Conservation (phyloP, 306 rosid genomes). For the Dryas drummondii region DNA sequence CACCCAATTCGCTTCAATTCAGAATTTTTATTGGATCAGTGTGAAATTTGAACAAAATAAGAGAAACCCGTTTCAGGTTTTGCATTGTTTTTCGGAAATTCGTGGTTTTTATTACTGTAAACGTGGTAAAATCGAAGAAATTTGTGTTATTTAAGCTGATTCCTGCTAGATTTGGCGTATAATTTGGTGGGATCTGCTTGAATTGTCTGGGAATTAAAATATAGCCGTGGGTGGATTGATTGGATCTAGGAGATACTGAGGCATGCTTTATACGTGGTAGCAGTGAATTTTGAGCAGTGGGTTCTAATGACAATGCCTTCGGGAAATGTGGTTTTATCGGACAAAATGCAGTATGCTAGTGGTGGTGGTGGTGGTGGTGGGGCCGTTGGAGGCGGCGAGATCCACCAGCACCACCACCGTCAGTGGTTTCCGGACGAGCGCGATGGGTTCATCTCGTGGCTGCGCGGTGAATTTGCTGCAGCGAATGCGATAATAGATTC, state of each 20-base stretch:
- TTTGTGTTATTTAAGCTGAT: conserved; percentile 27
- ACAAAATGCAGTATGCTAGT: conserved; percentile 69
- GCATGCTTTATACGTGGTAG: conserved; percentile 51
- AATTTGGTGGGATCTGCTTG: conserved; percentile 35
- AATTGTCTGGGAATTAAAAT: conserved; percentile 22
- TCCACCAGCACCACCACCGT: conserved; percentile 57
- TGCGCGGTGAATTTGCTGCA: conserved; percentile 94
- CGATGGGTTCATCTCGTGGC: conserved; percentile 87
- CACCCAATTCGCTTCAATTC: conserved; percentile 1
- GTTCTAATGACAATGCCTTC: conserved; percentile 94
- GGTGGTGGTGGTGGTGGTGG: conserved; percentile 40
- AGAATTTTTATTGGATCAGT: conserved; percentile 23
- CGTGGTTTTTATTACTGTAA: conserved; percentile 7
- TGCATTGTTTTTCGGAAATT: conserved; percentile 26
- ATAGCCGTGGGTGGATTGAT: conserved; percentile 16
- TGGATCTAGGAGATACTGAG: conserved; percentile 45
- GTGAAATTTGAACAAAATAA: conserved; percentile 9
- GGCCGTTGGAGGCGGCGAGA: conserved; percentile 49
- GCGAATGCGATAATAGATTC: conserved; percentile 92
- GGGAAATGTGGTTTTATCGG: conserved; percentile 69
- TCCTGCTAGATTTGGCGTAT: conserved; percentile 35
- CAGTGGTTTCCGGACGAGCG: conserved; percentile 94
- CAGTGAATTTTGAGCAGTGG: conserved; percentile 35
- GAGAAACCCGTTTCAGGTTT: conserved; percentile 13
- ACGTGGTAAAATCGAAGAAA: conserved; percentile 27